Conservation (phyloP, 2,329 filamentous ascomycete species). For the Xylariaceae sp. region DNA sequence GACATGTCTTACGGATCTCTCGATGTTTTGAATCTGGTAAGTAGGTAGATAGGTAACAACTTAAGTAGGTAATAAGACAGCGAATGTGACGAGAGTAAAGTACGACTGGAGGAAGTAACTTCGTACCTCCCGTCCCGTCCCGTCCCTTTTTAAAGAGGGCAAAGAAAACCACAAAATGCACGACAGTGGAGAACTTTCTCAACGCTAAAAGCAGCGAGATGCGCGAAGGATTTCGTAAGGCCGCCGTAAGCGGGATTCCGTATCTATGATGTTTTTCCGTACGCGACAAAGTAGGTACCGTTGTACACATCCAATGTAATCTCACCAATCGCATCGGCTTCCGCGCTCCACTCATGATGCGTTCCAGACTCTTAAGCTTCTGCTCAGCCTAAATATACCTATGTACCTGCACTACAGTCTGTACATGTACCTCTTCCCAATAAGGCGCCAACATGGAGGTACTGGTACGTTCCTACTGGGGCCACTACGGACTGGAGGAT, state of each 20-base stretch:
- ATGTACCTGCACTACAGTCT: no score
- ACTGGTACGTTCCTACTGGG: no score
- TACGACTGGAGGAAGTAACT: not conserved
- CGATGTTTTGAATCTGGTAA: not conserved
- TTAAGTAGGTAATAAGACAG: not conserved
- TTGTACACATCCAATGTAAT: no score
- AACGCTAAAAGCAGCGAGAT: no score
- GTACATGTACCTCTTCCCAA: no score
- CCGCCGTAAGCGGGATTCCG: not conserved
- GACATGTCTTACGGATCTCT: slow-evolving; percentile 53
- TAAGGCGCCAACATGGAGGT: no score
- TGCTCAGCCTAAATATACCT: not conserved
- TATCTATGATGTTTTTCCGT: not conserved
- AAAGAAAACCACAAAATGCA: no score
- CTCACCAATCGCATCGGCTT: slow-evolving; percentile 23
- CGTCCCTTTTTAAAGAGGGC: no score
- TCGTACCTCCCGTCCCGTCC: not conserved
- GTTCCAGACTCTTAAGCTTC: not conserved
- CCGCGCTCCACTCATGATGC: slow-evolving; percentile 12
- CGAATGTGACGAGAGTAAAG: not conserved
- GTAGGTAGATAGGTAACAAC: not conserved
- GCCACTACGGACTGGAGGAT: no score
- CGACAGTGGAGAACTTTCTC: no score
- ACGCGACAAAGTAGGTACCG: not conserved
- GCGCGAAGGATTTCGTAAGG: no score